Evolutionary conservation across 2,329 filamentous ascomycete genomes (phyloP).

Genomic region (Aureobasidium sp.): DNA sequence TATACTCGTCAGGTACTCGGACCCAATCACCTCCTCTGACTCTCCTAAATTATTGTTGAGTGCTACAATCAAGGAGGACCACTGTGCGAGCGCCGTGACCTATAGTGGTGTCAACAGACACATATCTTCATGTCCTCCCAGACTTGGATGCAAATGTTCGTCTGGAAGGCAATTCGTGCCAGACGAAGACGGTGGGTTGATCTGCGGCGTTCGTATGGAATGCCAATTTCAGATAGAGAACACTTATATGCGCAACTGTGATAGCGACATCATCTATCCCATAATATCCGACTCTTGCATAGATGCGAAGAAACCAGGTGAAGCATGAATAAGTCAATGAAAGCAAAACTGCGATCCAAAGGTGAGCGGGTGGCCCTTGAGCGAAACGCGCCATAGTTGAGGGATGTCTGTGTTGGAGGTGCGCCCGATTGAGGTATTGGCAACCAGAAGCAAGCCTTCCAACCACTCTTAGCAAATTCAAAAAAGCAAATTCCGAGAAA

Average conservation of each 20-base stretch:
- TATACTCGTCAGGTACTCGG: not conserved
- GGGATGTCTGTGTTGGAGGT: not conserved
- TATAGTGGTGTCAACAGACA: not conserved
- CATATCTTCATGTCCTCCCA: not conserved
- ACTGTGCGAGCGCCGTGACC: conserved; percentile 7
- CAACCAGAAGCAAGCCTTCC: not conserved
- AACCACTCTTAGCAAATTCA: not conserved
- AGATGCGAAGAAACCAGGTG: conserved; percentile 7
- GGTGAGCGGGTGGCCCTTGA: not conserved
- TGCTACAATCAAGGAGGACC: conserved; percentile 1
- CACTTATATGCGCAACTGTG: conserved; percentile 1
- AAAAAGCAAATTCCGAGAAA: conserved; percentile 8
- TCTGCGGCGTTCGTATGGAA: not conserved
- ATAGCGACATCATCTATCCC: conserved; percentile 7
- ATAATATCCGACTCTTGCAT: conserved; percentile 10
- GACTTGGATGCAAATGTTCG: not conserved
- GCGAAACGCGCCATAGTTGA: conserved; percentile 8
- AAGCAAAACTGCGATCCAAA: conserved; percentile 7
- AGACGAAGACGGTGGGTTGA: not conserved
- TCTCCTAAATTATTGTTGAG: not conserved
- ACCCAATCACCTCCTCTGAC: not conserved
- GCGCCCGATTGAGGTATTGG: not conserved
- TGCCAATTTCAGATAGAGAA: not conserved
- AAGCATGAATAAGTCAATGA: conserved; percentile 9
- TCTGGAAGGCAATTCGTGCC: not conserved